A percentile compares a stretch with the other conserved stretches of the same genome.
These are phyloP conservation scores for Immersiella caudata DNA, from an alignment of 495 filamentous ascomycete genomes.

Conservation along the genomic window DNA sequence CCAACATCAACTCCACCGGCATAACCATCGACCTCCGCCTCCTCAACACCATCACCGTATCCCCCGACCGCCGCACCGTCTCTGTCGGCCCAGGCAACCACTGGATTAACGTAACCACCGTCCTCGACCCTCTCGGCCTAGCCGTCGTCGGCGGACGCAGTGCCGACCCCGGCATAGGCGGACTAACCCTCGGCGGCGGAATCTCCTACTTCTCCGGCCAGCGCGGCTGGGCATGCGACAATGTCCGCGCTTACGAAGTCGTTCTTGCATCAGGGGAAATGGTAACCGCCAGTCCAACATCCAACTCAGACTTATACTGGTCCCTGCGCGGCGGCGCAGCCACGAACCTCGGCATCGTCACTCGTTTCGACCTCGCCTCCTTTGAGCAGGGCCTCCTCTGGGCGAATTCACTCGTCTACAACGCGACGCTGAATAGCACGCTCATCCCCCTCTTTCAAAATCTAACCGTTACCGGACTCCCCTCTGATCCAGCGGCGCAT, in stretches of 20 bases:
- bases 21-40: slow-evolving; percentile 58
- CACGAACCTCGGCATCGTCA: slow-evolving; percentile 62
- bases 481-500: slow-evolving; percentile 25
- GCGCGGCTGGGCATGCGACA: slow-evolving; percentile 37
- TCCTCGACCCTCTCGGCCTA: slow-evolving; percentile 49
- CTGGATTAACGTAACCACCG: slow-evolving; percentile 59
- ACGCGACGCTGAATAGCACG: slow-evolving; percentile 25
- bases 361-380: slow-evolving; percentile 36
- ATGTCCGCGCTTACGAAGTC: slow-evolving; percentile 54
- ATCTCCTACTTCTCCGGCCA: slow-evolving; percentile 43
- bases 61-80: slow-evolving; percentile 37
- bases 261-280: slow-evolving; percentile 52
- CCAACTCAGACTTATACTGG: slow-evolving; percentile 56
- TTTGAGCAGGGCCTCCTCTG: slow-evolving; percentile 36
- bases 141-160: slow-evolving; percentile 60
- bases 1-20: slow-evolving; percentile 49
- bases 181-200: slow-evolving; percentile 60
- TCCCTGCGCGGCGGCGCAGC: slow-evolving; percentile 61
- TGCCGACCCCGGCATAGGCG: slow-evolving; percentile 59
- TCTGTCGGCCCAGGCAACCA: slow-evolving; percentile 49
- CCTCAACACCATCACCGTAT: slow-evolving; percentile 47
- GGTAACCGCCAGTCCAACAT: slow-evolving; percentile 44
- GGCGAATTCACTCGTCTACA: slow-evolving; percentile 26
- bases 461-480: slow-evolving; percentile 28
- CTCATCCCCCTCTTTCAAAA: slow-evolving; percentile 30